Percentiles rank a stretch among this genome's conserved stretches.
phyloP scores from a whole-genome alignment of 345 rosid species.

The Euphorbia lathyris region DNA sequence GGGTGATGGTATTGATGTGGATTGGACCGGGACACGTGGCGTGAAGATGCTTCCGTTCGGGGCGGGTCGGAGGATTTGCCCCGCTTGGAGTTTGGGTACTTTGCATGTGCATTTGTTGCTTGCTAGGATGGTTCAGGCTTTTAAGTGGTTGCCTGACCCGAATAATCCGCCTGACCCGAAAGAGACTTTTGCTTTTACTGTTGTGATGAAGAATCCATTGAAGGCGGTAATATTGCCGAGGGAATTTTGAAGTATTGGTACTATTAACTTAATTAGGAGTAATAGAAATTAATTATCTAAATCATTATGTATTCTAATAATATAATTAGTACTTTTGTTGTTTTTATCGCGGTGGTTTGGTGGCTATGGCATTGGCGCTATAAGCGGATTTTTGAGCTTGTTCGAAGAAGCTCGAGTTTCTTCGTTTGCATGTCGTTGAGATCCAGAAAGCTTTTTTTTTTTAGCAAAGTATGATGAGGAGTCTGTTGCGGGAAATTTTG shows the following conservation, averaged over 20 bases:
- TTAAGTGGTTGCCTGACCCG: constrained; percentile 66
- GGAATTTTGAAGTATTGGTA: not conserved
- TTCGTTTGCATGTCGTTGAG: no score
- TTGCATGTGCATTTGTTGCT: constrained; percentile 66
- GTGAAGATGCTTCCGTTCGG: constrained; percentile 88
- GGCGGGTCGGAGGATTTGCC: constrained; percentile 89
- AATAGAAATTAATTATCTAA: not conserved
- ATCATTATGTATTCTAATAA: no score
- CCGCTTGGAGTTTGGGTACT: constrained; percentile 75
- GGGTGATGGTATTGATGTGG: constrained; percentile 78
- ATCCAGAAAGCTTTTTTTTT: no score
- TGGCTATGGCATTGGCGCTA: no score
- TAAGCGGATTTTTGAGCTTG: no score
- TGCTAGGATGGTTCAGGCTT: constrained; percentile 84
- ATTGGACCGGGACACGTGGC: constrained; percentile 76
- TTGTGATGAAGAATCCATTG: constrained; percentile 84
- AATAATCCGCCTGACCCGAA: constrained; percentile 67
- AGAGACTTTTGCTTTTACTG: constrained; percentile 92
- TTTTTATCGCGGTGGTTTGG: no score
- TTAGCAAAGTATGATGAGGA: no score
- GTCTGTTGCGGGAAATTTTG: no score
- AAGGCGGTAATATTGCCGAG: constrained; percentile 64
- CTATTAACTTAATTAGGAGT: not conserved
- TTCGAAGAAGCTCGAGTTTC: no score
- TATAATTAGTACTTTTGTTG: no score